Evolutionary conservation across 768 basidiomycete genomes (phyloP).

Genomic region (Calocybe gangraenosa): DNA sequence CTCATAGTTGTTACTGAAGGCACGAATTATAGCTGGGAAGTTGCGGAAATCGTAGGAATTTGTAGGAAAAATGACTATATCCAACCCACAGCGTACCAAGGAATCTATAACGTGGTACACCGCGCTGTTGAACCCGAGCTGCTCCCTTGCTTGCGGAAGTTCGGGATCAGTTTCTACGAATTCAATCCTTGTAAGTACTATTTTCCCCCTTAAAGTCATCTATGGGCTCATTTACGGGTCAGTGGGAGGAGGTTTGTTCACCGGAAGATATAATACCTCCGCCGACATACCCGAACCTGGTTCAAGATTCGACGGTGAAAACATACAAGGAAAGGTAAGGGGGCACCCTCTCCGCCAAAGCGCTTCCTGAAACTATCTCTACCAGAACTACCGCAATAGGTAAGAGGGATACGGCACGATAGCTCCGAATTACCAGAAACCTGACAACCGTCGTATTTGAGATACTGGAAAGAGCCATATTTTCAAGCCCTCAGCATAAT

Average conservation of each 20-base stretch:
- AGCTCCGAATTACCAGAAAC: background rate
- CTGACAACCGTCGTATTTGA: conserved; percentile 2
- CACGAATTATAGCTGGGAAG: conserved; percentile 55
- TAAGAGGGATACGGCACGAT: conserved; percentile 10
- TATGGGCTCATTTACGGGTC: conserved; percentile 1
- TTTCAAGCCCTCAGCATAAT: conserved; percentile 19
- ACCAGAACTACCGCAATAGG: conserved; percentile 35
- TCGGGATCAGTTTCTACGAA: conserved; percentile 49
- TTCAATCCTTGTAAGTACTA: conserved; percentile 46
- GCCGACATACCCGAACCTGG: conserved; percentile 42
- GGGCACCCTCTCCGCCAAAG: background rate
- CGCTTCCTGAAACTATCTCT: background rate
- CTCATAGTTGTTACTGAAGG: background rate
- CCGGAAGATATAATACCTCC: conserved; percentile 42
- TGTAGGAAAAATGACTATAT: conserved; percentile 52
- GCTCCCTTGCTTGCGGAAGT: conserved; percentile 55
- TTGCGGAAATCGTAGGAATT: conserved; percentile 56
- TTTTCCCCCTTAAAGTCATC: background rate
- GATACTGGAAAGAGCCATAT: conserved; percentile 24
- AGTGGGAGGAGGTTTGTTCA: conserved; percentile 60
- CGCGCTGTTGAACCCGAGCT: conserved; percentile 39
- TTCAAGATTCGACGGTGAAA: conserved; percentile 51
- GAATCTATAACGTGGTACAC: conserved; percentile 38
- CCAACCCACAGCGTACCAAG: conserved; percentile 53
- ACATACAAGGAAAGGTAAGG: conserved; percentile 42